Percentiles rank a stretch among this genome's conserved stretches.
Conservation (phyloP, 2,329 filamentous ascomycete species). For the Metarhizium guizhouense region DNA sequence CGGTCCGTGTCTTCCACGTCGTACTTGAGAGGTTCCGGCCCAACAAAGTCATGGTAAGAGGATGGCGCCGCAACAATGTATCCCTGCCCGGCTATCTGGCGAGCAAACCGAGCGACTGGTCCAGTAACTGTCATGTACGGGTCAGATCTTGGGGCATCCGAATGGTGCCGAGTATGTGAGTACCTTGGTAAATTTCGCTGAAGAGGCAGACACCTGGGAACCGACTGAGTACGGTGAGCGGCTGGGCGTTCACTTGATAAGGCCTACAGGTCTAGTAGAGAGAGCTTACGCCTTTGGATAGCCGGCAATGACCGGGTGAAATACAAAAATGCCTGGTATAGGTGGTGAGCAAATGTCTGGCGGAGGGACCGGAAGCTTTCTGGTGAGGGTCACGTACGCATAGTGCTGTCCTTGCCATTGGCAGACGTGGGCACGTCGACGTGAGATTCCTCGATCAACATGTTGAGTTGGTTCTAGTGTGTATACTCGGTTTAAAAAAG, state of each 20-base stretch:
- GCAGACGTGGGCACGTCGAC: constrained; percentile 40
- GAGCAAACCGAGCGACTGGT: constrained; percentile 78
- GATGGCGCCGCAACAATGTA: constrained; percentile 90
- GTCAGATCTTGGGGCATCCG: not conserved
- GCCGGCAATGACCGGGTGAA: constrained; percentile 74
- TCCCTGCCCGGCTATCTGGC: constrained; percentile 85
- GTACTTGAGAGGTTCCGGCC: constrained; percentile 74
- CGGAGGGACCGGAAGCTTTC: not conserved
- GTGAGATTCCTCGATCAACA: constrained; percentile 47
- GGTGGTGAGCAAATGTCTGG: not conserved
- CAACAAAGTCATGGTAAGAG: constrained; percentile 88
- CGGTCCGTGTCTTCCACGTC: constrained; percentile 80
- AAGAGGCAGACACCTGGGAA: constrained; percentile 86
- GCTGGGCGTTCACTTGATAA: not conserved
- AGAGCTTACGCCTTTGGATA: constrained; percentile 70
- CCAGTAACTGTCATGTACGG: constrained; percentile 59
- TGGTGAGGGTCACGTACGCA: constrained; percentile 31
- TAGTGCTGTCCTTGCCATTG: constrained; percentile 44
- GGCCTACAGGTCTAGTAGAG: no score
- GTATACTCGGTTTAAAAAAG: not conserved
- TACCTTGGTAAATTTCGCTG: constrained; percentile 93
- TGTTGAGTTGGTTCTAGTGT: constrained; percentile 16
- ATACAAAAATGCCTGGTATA: constrained; percentile 70
- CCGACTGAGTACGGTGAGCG: constrained; percentile 28
- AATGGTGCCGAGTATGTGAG: constrained; percentile 4